These are phyloP conservation scores for Metschnikowia shivogae DNA, from an alignment of 805 yeast genomes.

Conservation along the genomic window DNA sequence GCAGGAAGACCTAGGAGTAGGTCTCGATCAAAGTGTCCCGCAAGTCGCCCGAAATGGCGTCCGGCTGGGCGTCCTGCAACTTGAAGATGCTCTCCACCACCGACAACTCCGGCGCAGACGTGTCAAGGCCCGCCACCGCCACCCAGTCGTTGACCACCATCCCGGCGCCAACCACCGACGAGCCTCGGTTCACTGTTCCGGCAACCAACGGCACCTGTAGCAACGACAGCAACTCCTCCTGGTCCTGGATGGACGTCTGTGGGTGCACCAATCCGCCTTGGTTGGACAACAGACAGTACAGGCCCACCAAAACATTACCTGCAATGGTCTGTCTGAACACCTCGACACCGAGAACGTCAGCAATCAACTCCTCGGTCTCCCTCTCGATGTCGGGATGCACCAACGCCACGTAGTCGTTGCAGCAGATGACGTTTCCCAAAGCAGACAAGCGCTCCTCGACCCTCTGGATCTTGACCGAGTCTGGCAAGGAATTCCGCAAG, in stretches of 20 bases:
- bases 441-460: conserved; percentile 98
- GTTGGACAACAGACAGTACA: conserved; percentile 90
- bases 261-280: conserved; percentile 99
- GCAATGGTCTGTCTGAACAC: conserved; percentile 99
- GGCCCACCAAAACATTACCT: conserved; percentile 95
- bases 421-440: conserved; percentile 94
- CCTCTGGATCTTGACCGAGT: conserved; percentile 90
- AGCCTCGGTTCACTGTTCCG: conserved; percentile 97
- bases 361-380: conserved; percentile 97
- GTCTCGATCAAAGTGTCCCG: conserved; percentile 93
- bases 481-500: conserved; percentile 93
- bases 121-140: conserved; percentile 94
- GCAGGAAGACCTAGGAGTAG: conserved; percentile 50
- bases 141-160: conserved; percentile 98
- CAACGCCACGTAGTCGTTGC: conserved; percentile 97
- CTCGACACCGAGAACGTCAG: conserved; percentile 97
- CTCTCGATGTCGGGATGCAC: conserved; percentile 99
- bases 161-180: conserved; percentile 97
- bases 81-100: conserved; percentile 95
- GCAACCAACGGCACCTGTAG: conserved; percentile 97
- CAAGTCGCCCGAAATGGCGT: conserved; percentile 75
- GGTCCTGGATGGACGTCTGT: conserved; percentile 94
- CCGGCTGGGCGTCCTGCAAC: conserved; percentile 87
- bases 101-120: conserved; percentile 97
- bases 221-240: conserved; percentile 93